Base-by-base conservation (phyloP, 352 stramenopile genomes). In the Lagenidium giganteum region DNA sequence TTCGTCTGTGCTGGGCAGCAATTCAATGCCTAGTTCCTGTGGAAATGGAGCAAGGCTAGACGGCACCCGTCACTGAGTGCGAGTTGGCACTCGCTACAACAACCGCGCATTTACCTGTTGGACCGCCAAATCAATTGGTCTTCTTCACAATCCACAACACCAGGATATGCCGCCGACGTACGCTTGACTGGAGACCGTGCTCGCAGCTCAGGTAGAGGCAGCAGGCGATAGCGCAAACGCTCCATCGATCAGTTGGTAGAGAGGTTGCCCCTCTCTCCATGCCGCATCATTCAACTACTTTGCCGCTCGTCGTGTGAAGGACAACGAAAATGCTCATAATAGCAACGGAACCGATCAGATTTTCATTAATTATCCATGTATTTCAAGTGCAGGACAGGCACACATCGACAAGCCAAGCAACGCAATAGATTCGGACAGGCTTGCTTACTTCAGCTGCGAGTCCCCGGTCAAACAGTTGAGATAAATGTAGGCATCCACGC, bases 401-500 rank as follows among this genome's bases (percentile, higher is more conserved):
- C 12, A n/a, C n/a, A n/a, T n/a, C n/a, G n/a, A n/a, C n/a, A n/a
- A n/a, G n/a, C n/a, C n/a, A n/a, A n/a, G n/a, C n/a, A n/a, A n/a
- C n/a, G n/a, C 22, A 31, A 20, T 23, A 11, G 28, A 38, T 14
- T 20, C 11, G 38, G 11, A 28, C 24, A 24, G 25, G 9, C 18
- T 23, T 11, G 1, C 16, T 37, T 81, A 87, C 63, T 86, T 85
- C 55, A 92, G 60, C 47, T 88, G 60, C 5, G 76, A 92, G 14
- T 61, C 68, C 43, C 73, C 68, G 0, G 74, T 87, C 48, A 92
- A 71, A 56, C 76, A 87, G 50, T 83, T 89, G 71, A 87, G 84
- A 66, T 92, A 89, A 73, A 92, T 85, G 71, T 92, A 92, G 46
- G 79, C 69, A 72, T 99, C 96, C 28, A 97, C 97, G 25, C 96